Evolutionary conservation across 129 eudicot genomes (phyloP).

Genomic region (Flaveria sonorensis): DNA sequence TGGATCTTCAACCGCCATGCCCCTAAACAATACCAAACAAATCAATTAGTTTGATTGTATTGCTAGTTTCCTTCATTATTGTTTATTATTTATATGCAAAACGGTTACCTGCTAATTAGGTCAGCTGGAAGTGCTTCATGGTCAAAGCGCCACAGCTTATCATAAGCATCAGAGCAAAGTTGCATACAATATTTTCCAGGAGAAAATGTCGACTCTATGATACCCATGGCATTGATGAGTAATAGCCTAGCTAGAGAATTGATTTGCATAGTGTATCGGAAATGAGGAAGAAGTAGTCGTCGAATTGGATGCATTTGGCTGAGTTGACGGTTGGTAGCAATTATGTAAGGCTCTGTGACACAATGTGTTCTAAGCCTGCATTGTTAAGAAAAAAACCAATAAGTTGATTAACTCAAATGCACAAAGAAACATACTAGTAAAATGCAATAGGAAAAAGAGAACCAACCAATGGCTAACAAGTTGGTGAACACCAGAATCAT

Average conservation of each 20-base stretch:
- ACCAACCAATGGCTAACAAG: slow-evolving; percentile 76
- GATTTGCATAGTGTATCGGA: slow-evolving; percentile 82
- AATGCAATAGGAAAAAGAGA: background rate
- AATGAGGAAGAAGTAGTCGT: slow-evolving; percentile 64
- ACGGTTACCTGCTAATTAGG: slow-evolving; percentile 56
- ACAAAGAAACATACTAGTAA: no score
- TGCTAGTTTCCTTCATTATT: background rate
- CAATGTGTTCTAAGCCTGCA: slow-evolving; percentile 87
- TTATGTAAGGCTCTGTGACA: slow-evolving; percentile 73
- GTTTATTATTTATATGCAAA: background rate
- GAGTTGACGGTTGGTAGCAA: slow-evolving; percentile 69
- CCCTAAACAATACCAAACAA: slow-evolving; percentile 36
- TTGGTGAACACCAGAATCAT: slow-evolving; percentile 76
- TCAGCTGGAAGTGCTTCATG: slow-evolving; percentile 64
- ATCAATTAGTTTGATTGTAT: background rate
- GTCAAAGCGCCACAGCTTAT: slow-evolving; percentile 68
- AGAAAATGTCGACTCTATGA: slow-evolving; percentile 61
- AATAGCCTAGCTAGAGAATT: slow-evolving; percentile 62
- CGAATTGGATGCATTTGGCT: slow-evolving; percentile 77
- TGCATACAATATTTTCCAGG: slow-evolving; percentile 63
- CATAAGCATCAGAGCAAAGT: slow-evolving; percentile 66
- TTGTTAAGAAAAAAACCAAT: background rate
- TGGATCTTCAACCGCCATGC: slow-evolving; percentile 56
- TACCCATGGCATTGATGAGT: slow-evolving; percentile 60
- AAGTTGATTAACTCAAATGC: background rate